These are phyloP conservation scores for Diutina sp. DNA, from an alignment of 1,139 yeast genomes.

Conservation along the genomic window DNA sequence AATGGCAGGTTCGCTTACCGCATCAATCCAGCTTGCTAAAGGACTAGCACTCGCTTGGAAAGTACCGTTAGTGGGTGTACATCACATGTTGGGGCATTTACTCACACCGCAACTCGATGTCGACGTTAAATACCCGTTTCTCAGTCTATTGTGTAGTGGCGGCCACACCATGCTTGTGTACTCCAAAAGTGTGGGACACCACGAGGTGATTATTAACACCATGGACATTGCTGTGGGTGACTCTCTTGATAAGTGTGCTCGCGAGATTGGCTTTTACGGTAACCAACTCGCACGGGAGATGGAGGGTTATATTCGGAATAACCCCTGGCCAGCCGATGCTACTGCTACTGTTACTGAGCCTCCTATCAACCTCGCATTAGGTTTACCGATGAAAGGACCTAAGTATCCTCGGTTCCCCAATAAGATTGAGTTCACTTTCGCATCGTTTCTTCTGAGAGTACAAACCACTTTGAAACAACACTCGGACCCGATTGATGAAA, in stretches of 20 bases:
- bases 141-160: slow-evolving; percentile 77
- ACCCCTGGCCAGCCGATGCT: slow-evolving; percentile 7
- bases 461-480: background rate
- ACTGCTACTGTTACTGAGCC: background rate
- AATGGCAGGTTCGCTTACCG: slow-evolving; percentile 79
- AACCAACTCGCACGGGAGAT: slow-evolving; percentile 78
- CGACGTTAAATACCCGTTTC: slow-evolving; percentile 49
- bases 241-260: slow-evolving; percentile 83
- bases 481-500: slow-evolving; percentile 9
- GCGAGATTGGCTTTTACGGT: slow-evolving; percentile 70
- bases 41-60: slow-evolving; percentile 74
- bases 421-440: slow-evolving; percentile 52
- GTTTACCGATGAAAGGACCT: slow-evolving; percentile 15
- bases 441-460: slow-evolving; percentile 39
- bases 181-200: slow-evolving; percentile 47
- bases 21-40: slow-evolving; percentile 75
- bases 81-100: slow-evolving; percentile 93
- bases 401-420: slow-evolving; percentile 13
- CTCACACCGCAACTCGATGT: slow-evolving; percentile 42
- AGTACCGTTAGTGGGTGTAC: slow-evolving; percentile 76
- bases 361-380: slow-evolving; percentile 12
- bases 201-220: slow-evolving; percentile 63
- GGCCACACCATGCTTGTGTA: slow-evolving; percentile 89
- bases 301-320: slow-evolving; percentile 39
- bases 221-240: slow-evolving; percentile 91